Evolutionary conservation across 768 basidiomycete genomes (phyloP).

Genomic region (Podaxis pistillaris): DNA sequence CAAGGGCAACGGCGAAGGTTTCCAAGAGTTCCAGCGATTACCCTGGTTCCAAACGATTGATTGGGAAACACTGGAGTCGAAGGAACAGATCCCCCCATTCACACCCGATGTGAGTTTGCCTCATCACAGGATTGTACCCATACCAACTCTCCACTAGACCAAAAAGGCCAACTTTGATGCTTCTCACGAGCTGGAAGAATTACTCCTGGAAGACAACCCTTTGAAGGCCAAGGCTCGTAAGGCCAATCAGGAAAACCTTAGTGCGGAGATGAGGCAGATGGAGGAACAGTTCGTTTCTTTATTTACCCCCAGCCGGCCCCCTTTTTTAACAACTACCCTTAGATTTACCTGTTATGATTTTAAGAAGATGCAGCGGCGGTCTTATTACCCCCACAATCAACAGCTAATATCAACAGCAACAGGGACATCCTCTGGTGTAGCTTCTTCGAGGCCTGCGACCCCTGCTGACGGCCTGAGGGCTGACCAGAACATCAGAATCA

Average conservation of each 20-base stretch:
- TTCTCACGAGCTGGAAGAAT: constrained; percentile 95
- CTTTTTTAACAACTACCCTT: constrained; percentile 7
- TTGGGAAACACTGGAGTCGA: constrained; percentile 84
- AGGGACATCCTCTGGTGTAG: constrained; percentile 67
- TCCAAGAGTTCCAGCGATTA: constrained; percentile 74
- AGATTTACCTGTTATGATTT: constrained; percentile 94
- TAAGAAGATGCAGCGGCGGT: constrained; percentile 85
- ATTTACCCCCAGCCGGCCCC: constrained; percentile 8
- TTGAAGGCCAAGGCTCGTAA: constrained; percentile 93
- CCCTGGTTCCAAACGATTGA: constrained; percentile 89
- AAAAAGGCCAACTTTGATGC: constrained; percentile 99
- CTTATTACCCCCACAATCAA: constrained; percentile 87
- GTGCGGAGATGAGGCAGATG: constrained; percentile 94
- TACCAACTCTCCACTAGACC: constrained; percentile 48
- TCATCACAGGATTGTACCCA: constrained; percentile 12
- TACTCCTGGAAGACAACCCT: constrained; percentile 94
- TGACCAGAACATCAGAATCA: constrained; percentile 33
- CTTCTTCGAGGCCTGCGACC: constrained; percentile 73
- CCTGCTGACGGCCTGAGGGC: constrained; percentile 53
- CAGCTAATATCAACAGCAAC: constrained; percentile 71
- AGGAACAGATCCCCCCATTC: constrained; percentile 76
- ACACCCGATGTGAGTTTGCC: constrained; percentile 72
- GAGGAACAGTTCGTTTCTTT: constrained; percentile 83
- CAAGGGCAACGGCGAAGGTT: constrained; percentile 74
- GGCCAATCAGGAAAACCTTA: constrained; percentile 84